Conservation (phyloP, 2,329 filamentous ascomycete species). For the Curvularia sp. region DNA sequence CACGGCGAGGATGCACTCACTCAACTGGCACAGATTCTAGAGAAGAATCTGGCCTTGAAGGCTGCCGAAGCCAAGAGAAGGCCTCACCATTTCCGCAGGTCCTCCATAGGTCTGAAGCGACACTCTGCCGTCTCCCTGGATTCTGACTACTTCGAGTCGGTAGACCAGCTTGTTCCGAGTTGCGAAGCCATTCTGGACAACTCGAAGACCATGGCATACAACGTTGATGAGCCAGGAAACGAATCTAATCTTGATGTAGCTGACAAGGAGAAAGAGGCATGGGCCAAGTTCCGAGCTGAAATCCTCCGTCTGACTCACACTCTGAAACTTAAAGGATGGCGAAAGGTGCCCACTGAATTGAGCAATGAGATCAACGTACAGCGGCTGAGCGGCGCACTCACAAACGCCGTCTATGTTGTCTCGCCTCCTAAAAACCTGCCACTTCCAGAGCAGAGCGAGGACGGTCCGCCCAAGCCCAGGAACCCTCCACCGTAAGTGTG, state of each 20-base stretch:
- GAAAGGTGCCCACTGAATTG: conserved; percentile 75
- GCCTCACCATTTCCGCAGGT: conserved; percentile 33
- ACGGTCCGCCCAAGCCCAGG: conserved; percentile 48
- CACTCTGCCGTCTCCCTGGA: conserved; percentile 72
- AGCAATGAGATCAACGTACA: conserved; percentile 74
- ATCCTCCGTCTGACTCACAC: conserved; percentile 91
- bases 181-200: conserved; percentile 90
- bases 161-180: conserved; percentile 79
- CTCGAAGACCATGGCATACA: conserved; percentile 83
- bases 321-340: conserved; percentile 88
- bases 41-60: conserved; percentile 65
- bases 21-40: conserved; percentile 78
- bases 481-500: conserved; percentile 61
- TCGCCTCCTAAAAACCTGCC: conserved; percentile 74
- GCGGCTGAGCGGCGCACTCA: conserved; percentile 87
- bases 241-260: conserved; percentile 53
- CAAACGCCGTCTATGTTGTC: conserved; percentile 96
- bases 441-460: conserved; percentile 46
- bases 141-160: conserved; percentile 80
- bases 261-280: conserved; percentile 75
- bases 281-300: conserved; percentile 89
- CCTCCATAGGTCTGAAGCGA: conserved; percentile 50
- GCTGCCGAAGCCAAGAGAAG: conserved; percentile 44
- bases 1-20: conserved; percentile 75
- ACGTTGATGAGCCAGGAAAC: conserved; percentile 63